phyloP scores from a whole-genome alignment of 805 yeast species.

The Ogataea parapolymorpha region DNA sequence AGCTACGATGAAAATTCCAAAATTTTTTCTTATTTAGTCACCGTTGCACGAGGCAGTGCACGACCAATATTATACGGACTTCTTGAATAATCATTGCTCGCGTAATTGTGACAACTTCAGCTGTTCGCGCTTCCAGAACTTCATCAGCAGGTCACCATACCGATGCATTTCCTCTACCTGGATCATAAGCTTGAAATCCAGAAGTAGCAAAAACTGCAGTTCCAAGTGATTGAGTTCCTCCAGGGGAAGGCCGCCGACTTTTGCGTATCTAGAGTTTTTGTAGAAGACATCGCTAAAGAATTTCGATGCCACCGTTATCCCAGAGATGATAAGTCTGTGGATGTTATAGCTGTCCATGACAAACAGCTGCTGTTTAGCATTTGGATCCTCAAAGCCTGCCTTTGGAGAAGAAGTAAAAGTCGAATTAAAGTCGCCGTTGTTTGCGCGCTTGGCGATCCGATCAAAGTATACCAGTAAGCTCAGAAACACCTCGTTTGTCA shows the following conservation, averaged over 20 bases:
- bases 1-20: conserved; percentile 1
- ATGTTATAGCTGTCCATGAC: conserved; percentile 96
- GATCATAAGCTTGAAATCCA: conserved; percentile 85
- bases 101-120: conserved; percentile 29
- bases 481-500: conserved; percentile 94
- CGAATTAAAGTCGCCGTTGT: conserved; percentile 39
- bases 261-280: conserved; percentile 90
- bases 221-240: conserved; percentile 93
- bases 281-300: conserved; percentile 93
- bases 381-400: conserved; percentile 20
- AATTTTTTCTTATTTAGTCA: conserved; percentile 6
- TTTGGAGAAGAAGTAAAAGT: conserved; percentile 15
- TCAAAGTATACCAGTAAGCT: conserved; percentile 91
- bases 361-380: conserved; percentile 51
- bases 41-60: conserved; percentile 9
- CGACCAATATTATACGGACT: conserved; percentile 5
- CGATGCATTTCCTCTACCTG: conserved; percentile 86
- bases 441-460: conserved; percentile 82
- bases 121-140: conserved; percentile 80
- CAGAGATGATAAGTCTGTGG: conserved; percentile 89
- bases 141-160: conserved; percentile 80
- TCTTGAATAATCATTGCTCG: conserved; percentile 3
- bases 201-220: conserved; percentile 75
- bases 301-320: conserved; percentile 92
- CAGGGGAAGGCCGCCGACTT: conserved; percentile 91